Percentiles rank a stretch among this genome's conserved stretches.
These are phyloP conservation scores for Phlebiopsis gigantea DNA, from an alignment of 768 basidiomycete genomes.

Conservation along the genomic window DNA sequence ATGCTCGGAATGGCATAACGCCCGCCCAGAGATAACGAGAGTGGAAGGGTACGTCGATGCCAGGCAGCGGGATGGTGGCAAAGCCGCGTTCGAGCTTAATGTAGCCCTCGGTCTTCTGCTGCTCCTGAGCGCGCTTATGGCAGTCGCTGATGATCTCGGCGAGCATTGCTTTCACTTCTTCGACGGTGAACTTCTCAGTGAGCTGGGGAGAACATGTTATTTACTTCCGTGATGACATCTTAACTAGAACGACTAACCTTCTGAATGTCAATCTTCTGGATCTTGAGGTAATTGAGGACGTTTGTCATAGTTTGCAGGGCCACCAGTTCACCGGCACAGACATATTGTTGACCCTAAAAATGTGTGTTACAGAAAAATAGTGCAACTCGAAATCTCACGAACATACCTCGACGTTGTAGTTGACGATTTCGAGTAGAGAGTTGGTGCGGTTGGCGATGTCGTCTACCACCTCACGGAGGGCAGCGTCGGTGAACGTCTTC, in stretches of 20 bases:
- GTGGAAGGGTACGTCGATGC: conserved; percentile 99
- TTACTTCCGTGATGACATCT: conserved; percentile 1
- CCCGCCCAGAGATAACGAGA: conserved; percentile 99
- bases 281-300: conserved; percentile 92
- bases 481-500: conserved; percentile 89
- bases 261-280: conserved; percentile 90
- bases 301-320: conserved; percentile 93
- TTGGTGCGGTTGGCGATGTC: conserved; percentile 72
- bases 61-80: conserved; percentile 91
- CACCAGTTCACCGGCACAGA: conserved; percentile 94
- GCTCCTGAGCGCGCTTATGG: conserved; percentile 67
- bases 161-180: conserved; percentile 96
- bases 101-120: conserved; percentile 77
- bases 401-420: conserved; percentile 86
- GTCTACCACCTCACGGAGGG: conserved; percentile 96
- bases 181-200: conserved; percentile 80
- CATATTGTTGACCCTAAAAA: conserved; percentile 94
- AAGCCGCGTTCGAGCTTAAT: conserved; percentile 96
- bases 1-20: conserved; percentile 95
- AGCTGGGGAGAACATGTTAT: conserved; percentile 42
- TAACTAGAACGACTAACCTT: conserved; percentile 44
- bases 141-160: conserved; percentile 85
- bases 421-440: conserved; percentile 94
- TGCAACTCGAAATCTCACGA: not conserved
- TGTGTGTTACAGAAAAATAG: not conserved